These are phyloP conservation scores for Lactifluus hygrophoroides DNA, from an alignment of 768 basidiomycete species.

Conservation along the genomic window DNA sequence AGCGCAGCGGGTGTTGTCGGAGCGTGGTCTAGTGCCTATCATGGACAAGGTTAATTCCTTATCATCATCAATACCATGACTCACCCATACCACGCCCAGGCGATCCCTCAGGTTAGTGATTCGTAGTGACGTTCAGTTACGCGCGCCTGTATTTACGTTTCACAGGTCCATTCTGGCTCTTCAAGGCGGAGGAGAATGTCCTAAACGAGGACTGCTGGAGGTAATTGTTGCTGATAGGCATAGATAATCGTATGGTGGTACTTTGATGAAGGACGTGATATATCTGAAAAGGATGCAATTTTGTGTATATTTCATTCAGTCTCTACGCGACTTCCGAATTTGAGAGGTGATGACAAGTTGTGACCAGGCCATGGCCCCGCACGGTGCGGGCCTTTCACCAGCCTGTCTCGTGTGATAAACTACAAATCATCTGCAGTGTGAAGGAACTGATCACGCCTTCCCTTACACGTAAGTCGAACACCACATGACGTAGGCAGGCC, in stretches of 20 bases:
- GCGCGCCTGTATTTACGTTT: background rate
- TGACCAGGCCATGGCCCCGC: no score
- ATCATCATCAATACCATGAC: background rate
- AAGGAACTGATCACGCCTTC: background rate
- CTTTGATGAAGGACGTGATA: background rate
- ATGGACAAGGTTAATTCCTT: constrained; percentile 40
- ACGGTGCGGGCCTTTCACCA: no score
- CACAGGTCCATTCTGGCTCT: constrained; percentile 66
- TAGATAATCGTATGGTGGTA: background rate
- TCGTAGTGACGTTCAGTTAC: background rate
- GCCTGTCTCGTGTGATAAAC: no score
- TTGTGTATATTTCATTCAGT: background rate
- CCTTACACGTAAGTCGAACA: background rate
- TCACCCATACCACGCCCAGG: constrained; percentile 28
- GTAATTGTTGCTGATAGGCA: background rate
- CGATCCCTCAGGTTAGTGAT: constrained; percentile 53
- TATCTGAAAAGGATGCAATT: background rate
- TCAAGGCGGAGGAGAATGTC: constrained; percentile 31
- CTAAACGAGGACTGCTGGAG: constrained; percentile 7
- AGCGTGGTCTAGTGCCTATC: constrained; percentile 55
- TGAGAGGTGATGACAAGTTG: no score
- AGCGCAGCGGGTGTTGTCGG: constrained; percentile 63
- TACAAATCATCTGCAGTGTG: no score
- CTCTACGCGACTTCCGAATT: background rate
- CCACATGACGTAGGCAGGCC: background rate